Base-by-base conservation (phyloP, 225 moss, liverwort and hornwort genomes). In the Marchantia polymorpha region DNA sequence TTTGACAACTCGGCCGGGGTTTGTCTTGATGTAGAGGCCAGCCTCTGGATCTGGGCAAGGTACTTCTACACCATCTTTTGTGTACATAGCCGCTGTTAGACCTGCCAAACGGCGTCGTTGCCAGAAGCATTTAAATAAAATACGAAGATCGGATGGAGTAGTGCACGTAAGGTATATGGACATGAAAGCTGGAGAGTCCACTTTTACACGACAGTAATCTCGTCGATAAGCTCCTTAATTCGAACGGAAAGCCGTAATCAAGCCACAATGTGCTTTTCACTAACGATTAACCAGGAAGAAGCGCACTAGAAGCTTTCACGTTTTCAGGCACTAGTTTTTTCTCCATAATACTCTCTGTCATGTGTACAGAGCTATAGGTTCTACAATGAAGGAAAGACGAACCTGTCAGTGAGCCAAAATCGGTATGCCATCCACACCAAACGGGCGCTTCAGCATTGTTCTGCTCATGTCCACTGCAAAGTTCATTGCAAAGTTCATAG, bases 371-470 rank as follows among this genome's bases (percentile, higher is more conserved):
- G 22, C 39, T 72, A 10, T n/a, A 50, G 12, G 49, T 49, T 71
- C 48, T 47, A 51, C 48, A 20, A 58, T 30, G 29, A 75, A 23
- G 55, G 64, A 48, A 39, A 39, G 39, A 84, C 72, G 56, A 52
- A 94, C 97, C 95, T 87, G 99, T 99, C 52, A 99, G 86, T 67
- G 93, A 95, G 69, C 94, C 95, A 81, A 95, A 92, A 84, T 99
- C 99, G 25, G 90, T 83, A 87, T 99, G 99, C 95, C 99, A 99
- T 86, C 99, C 95, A 87, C 99, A 99, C 99, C 99, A 99, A 26
- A 86, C 86, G 52, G 94, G 91, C 71, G 87, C 77, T 64, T 90
- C 89, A 64, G 78, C 85, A 80, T 82, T 50, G 67, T 3, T 75
- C 78, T 82, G 59, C 56, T 74, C 83, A 81, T 30, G 69, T 10